These are phyloP conservation scores for Naganishia randhawae DNA, from an alignment of 768 basidiomycete species.

Conservation along the genomic window DNA sequence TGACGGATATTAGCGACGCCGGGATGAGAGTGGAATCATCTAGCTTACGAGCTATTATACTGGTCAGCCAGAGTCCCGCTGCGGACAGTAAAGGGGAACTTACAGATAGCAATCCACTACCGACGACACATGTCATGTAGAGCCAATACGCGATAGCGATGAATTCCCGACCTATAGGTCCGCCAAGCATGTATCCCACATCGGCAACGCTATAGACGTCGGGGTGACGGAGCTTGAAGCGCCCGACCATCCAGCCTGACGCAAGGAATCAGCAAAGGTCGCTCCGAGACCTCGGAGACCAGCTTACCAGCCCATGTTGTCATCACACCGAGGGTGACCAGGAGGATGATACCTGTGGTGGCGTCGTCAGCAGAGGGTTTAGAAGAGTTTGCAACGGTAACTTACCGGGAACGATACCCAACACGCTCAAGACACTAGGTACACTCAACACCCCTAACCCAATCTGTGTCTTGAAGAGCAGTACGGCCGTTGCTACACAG, in stretches of 20 bases:
- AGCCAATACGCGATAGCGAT: constrained; percentile 22
- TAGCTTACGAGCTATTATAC: constrained; percentile 7
- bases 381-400: neutral
- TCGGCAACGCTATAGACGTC: constrained; percentile 21
- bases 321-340: neutral
- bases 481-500: constrained; percentile 13
- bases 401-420: constrained; percentile 19
- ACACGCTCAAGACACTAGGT: neutral
- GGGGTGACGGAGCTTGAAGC: constrained; percentile 19
- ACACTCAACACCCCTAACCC: constrained; percentile 8
- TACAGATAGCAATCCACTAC: constrained; percentile 8
- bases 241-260: constrained; percentile 16
- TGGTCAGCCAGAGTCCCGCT: neutral
- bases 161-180: constrained; percentile 1
- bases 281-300: neutral
- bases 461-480: constrained; percentile 22
- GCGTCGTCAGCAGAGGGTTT: neutral
- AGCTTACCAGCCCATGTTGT: neutral
- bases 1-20: constrained; percentile 29
- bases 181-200: constrained; percentile 22
- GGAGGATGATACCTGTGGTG: neutral
- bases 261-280: neutral
- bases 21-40: neutral
- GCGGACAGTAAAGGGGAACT: neutral
- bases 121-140: constrained; percentile 22